Conservation (phyloP, 2,329 filamentous ascomycete genomes). For the Endocalyx cinctus region DNA sequence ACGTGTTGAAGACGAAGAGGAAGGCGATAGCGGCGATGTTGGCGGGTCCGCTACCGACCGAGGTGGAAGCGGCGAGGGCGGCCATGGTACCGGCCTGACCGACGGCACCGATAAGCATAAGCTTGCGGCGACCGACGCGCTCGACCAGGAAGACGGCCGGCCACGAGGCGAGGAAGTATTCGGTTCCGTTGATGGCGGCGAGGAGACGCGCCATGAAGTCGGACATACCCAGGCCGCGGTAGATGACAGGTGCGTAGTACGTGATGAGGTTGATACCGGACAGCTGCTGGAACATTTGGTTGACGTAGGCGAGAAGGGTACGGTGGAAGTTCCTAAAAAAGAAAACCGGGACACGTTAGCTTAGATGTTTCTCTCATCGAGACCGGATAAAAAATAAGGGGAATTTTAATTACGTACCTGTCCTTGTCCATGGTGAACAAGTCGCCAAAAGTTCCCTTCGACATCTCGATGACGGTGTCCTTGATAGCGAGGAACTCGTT, state of each 20-base stretch:
- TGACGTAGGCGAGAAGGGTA: slow-evolving; percentile 50
- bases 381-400: too few species aligned
- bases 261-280: slow-evolving; percentile 38
- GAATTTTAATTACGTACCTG: slow-evolving; percentile 24
- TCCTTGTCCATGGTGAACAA: slow-evolving; percentile 55
- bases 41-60: slow-evolving; percentile 19
- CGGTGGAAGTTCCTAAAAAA: slow-evolving; percentile 44
- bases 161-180: slow-evolving; percentile 55
- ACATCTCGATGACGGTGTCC: slow-evolving; percentile 62
- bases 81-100: slow-evolving; percentile 65
- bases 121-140: slow-evolving; percentile 60
- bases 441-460: slow-evolving; percentile 48
- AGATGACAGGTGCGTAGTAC: slow-evolving; percentile 46
- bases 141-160: slow-evolving; percentile 58
- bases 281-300: slow-evolving; percentile 54
- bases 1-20: slow-evolving; percentile 49
- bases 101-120: slow-evolving; percentile 66
- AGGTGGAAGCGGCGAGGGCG: slow-evolving; percentile 46
- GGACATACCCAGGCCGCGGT: slow-evolving; percentile 44
- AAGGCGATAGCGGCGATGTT: slow-evolving; percentile 32
- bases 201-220: slow-evolving; percentile 53
- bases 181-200: slow-evolving; percentile 46
- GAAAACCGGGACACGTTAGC: too few species aligned
- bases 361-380: too few species aligned
- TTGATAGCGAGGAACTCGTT: slow-evolving; percentile 49